Percentiles rank a stretch among this genome's conserved stretches.
phyloP scores from a whole-genome alignment of 345 rosid species.

The Balakata baccata region DNA sequence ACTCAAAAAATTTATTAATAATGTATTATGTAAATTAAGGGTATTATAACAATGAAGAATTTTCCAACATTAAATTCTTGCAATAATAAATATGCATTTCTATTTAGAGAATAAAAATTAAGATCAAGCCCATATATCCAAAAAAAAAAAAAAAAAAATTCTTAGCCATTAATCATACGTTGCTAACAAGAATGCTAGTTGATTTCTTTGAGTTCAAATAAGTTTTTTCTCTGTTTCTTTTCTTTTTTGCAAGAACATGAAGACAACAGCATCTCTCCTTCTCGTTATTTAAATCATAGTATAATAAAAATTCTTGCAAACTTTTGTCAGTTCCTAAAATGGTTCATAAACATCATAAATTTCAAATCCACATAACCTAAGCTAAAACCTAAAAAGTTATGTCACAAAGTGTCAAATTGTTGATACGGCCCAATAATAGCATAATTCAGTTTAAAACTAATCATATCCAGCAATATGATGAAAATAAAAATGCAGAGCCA shows the following conservation, averaged over 20 bases:
- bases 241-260: not conserved
- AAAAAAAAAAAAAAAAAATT: not conserved
- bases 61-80: not conserved
- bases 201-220: not conserved
- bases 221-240: not conserved
- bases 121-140: not conserved
- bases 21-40: too few relatives aligned
- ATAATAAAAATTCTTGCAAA: not conserved
- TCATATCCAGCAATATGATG: not conserved
- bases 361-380: not conserved
- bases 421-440: not conserved
- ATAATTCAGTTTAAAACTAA: not conserved
- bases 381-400: not conserved
- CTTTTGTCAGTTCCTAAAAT: not conserved
- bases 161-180: not conserved
- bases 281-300: not conserved
- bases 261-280: not conserved
- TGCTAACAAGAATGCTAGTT: not conserved
- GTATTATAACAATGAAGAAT: not conserved
- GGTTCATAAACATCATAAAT: not conserved
- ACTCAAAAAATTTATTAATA: too few relatives aligned
- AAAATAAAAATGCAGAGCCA: not conserved
- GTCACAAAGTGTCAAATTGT: not conserved
- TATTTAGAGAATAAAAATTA: not conserved
- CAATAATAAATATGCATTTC: constrained; percentile 6